Percentiles rank a stretch among this genome's conserved stretches.
These are phyloP conservation scores for Elsinoe fawcettii DNA, from an alignment of 2,329 filamentous ascomycete genomes.

Conservation along the genomic window DNA sequence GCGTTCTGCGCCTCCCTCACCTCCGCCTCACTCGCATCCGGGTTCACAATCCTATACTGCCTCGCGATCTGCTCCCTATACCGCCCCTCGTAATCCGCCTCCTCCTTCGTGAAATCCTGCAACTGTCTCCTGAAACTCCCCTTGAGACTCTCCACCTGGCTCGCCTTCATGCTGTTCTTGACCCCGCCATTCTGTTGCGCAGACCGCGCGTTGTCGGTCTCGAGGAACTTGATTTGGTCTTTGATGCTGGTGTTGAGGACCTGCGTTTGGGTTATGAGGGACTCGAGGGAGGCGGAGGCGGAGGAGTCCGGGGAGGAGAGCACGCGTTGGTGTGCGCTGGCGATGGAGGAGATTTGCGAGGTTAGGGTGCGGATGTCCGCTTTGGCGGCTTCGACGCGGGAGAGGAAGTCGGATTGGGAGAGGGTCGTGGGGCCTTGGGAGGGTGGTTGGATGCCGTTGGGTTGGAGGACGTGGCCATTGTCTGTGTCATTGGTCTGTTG, in stretches of 20 bases:
- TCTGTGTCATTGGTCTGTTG: constrained; percentile 34
- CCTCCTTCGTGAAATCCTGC: constrained; percentile 62
- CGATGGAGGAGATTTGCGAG: constrained; percentile 60
- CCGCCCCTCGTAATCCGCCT: constrained; percentile 60
- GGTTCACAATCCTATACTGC: constrained; percentile 76
- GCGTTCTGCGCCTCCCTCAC: constrained; percentile 60
- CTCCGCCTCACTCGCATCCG: constrained; percentile 67
- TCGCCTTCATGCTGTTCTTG: constrained; percentile 56
- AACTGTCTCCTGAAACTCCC: constrained; percentile 64
- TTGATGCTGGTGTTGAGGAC: constrained; percentile 67
- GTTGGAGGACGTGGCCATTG: constrained; percentile 24
- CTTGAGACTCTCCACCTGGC: constrained; percentile 63
- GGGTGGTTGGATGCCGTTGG: constrained; percentile 15
- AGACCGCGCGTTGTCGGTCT: constrained; percentile 50
- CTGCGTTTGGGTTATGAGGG: constrained; percentile 61
- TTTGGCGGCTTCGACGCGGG: constrained; percentile 58
- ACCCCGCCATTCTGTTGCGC: constrained; percentile 47
- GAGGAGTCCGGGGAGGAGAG: constrained; percentile 55
- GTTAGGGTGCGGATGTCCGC: constrained; percentile 60
- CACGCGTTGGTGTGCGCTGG: constrained; percentile 62
- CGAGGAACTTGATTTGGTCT: constrained; percentile 68
- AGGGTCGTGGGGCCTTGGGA: constrained; percentile 41
- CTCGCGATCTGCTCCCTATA: constrained; percentile 72
- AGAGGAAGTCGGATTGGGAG: constrained; percentile 50
- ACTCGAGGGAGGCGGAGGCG: constrained; percentile 52